These are phyloP conservation scores for Hypoxylon sp. DNA, from an alignment of 2,329 filamentous ascomycete genomes.

Conservation along the genomic window DNA sequence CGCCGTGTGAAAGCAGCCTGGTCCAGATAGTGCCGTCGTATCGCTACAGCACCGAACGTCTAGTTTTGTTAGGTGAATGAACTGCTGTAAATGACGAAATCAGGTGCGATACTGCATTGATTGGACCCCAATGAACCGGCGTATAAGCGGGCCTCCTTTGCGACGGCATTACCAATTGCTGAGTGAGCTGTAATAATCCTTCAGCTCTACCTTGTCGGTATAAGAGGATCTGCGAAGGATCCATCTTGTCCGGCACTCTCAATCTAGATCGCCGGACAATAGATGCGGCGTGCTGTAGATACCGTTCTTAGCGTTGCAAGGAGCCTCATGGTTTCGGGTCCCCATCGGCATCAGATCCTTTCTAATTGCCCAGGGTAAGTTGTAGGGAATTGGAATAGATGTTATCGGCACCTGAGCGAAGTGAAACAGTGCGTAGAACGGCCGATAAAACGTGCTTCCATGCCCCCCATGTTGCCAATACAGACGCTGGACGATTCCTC, in stretches of 20 bases:
- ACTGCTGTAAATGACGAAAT: not conserved
- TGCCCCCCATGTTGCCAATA: conserved; percentile 5
- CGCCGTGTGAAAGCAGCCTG: no score
- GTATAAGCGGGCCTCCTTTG: conserved; percentile 10
- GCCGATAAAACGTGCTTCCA: conserved; percentile 11
- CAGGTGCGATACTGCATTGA: not conserved
- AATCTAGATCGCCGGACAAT: conserved; percentile 18
- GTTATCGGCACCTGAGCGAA: conserved; percentile 3
- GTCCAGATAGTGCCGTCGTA: conserved; percentile 12
- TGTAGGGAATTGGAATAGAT: not conserved
- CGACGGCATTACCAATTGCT: conserved; percentile 7
- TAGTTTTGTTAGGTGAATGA: conserved; percentile 1
- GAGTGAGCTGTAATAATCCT: conserved; percentile 5
- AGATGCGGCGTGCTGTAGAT: conserved; percentile 10
- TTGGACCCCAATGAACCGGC: not conserved
- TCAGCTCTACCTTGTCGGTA: not conserved
- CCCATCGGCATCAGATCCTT: conserved; percentile 16
- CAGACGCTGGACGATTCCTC: not conserved
- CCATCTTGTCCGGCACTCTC: not conserved
- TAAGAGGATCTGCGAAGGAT: conserved; percentile 1
- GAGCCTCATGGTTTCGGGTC: conserved; percentile 17
- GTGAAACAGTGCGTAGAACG: conserved; percentile 11
- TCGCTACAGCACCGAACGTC: conserved; percentile 3
- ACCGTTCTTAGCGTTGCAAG: not conserved
- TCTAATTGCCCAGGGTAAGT: not conserved